Base-by-base conservation (phyloP, 768 basidiomycete genomes). In the Sutorius australiensis region DNA sequence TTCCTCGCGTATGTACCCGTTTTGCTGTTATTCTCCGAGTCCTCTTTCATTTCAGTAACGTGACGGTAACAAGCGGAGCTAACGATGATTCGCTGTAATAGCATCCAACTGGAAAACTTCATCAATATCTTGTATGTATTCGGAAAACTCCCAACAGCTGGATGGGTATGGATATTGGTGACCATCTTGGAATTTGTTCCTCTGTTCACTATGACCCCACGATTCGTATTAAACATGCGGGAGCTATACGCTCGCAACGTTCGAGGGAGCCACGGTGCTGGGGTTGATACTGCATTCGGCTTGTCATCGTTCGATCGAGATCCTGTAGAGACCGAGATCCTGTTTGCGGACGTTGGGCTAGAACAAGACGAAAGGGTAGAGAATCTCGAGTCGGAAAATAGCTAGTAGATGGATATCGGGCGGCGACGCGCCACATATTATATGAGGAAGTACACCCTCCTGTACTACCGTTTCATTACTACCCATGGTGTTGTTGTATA, bases 221-320 rank as follows among this genome's bases (percentile, higher is more conserved):
- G 55, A 33, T 53, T 57, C 32, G 38, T 57, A 24, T 6, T 58
- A 24, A 51, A 14, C 37, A 13, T 58, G 9, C 51, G 57, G 30
- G 47, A 42, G 16, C 24, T 56, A 30, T 51, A 47, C 6, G 49
- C 48, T 8, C 53, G 24, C 10, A 30, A 48, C 6, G 10, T 38
- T 14, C 43, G 2, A 6, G 8, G 28, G 2, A 31, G 24, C 31
- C 5, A 6, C 16, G n/a, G 9, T 8, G 16, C 4, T 27, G 42
- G 47, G 6, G 41, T 59, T 21, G 50, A 55, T 34, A 36, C 19
- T 10, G 50, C 46, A 14, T 54, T 58, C 2, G 53, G 56, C 36
- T 36, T 54, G 12, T 13, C 51, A 39, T 39, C 38, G n/a, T n/a
- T 9, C 34, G 34, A 36, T 16, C 34, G 34, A 2, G 36, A 17